Base-by-base conservation (phyloP, 495 filamentous ascomycete genomes). In the Penicillium bialowiezense region DNA sequence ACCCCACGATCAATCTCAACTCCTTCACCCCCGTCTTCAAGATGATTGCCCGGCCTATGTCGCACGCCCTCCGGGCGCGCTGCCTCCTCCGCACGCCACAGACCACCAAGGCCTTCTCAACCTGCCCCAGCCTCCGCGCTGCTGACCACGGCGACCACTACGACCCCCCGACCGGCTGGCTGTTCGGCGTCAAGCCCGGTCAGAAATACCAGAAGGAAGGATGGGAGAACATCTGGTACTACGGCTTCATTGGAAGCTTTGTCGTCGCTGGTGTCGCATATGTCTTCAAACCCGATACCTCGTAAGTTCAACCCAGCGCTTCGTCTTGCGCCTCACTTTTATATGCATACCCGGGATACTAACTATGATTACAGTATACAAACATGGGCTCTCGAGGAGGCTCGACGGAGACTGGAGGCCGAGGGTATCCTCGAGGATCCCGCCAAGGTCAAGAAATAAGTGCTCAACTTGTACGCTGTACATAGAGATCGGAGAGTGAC, bases 311-410 rank as follows among this genome's bases (percentile, higher is more conserved):
- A 47, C 42, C 43, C 26, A 10, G 47, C 15, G 44, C 39, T 33
- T 34, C 2, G 23, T 18, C 13, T 12, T 3, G 19, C 20, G 21
- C 21, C 24, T 19, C 17, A 32, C 14, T 36, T n/a, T 31, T 19
- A 48, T 19, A 18, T 23, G 18, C 21, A 23, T 34, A 28, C 13
- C 37, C 12, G 5, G 17, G 32, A 48, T 47, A 56, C 63, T 74
- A 34, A 71, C 56, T 36, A 50, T 44, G 32, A 54, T 15, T 34
- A 50, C 52, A 98, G 95, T 60, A 97, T 99, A 84, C 91, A 97
- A 78, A 97, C 91, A 41, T 99, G 93, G 93, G 93, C 93, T 24
- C 78, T 99, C 37, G 93, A 99, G 72, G 93, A 99, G 73, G 93
- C 93, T 32, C 81, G 92, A 47, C 80, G 93, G 65, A 77, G 93